Evolutionary conservation across 495 filamentous ascomycete genomes (phyloP), one percentile per base, ranked within the genome.

Genomic region (Talaromyces thailandensis): DNA sequence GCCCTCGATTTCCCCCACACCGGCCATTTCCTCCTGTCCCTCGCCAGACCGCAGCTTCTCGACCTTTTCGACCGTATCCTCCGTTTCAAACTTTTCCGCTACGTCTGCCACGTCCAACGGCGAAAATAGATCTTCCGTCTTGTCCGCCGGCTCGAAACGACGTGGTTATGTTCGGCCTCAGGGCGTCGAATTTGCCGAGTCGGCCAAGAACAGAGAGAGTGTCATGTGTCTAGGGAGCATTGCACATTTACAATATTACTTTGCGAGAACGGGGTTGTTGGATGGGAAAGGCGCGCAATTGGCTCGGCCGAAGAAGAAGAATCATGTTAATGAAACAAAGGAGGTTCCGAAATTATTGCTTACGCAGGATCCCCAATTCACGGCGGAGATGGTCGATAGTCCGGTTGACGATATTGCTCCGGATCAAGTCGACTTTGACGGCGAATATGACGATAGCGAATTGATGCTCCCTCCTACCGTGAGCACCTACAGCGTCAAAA

Each of bases 161-260:
- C 81, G 93, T 61, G 93, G 93, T 28, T 97, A 92, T 76, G 89
- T 96, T 72, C 87, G 94, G 58, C 92, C 95, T 0, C 90, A 93
- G 72, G 91, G 88, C 28, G 96, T 89, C 35, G 84, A 91, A 67
- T 98, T 98, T 72, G 89, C 94, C 11, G 87, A 88, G 29, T 98
- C 94, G 35, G 94, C 94, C 58, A 85, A 84, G 65, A 88, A 90
- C 51, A 80, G 94, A 63, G 92, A 98, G 64, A 96, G 92, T 67
- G 94, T 98, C 61, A 86, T 97, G 82, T 96, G 90, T 69, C 75
- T 98, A 64, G 94, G 94, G 25, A 96, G 92, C 70, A 98, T 98
- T 67, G 91, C 93, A 53, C 94, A 98, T 76, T 76, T 98, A 66
- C 94, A 98, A 69, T 96, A 98, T 73, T 98, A 98, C 72, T 98